Base-by-base conservation (phyloP, 179 eudicot genomes). In the Sideroxylon spinosum region DNA sequence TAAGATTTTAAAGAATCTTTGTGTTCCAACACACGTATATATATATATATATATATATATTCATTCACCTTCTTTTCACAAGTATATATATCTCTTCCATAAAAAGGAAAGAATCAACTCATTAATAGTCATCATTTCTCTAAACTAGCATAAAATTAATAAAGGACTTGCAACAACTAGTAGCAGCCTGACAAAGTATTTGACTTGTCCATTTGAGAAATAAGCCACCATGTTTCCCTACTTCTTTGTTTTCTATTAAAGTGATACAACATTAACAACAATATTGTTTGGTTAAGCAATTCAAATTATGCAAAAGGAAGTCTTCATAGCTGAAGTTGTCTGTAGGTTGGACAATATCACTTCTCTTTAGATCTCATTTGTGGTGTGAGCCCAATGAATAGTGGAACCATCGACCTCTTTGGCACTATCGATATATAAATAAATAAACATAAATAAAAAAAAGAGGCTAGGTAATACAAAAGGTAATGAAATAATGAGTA, bases 351-450 rank as follows among this genome's bases (percentile, higher is more conserved):
- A 78, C 98, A 93, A 82, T 89, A 95, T 97, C 98, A 95, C 81
- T 95, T 95, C 66, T 98, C 98, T 86, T 84, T 92, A 76, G 91
- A 95, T 84, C 98, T 89, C 2, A 97, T 95, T 83, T 95, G 97
- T 6, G 98, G 98, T 56, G 98, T 95, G 72, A 93, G 88, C 55
- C 98, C 98, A 81, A 95, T 9, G 93, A 83, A 78, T 95, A 93
- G 84, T 95, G 98, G 76, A 95, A 95, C 98, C 98, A 95, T 77
- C 93, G 98, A 56, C 98, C 98, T 73, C 97, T 98, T 90, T 93
- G 97, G 87, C 98, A 95, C 98, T 94, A 89, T 68, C 63, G 76
- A 76, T 16, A 55, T n/a, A 76, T 77, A 48, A 61, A 62, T 19
- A 63, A 56, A 19, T 19, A 8, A 22, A 19, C 53, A 68, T 16